phyloP scores from a whole-genome alignment of 441 rosid genomes.

The Corymbia calophylla region DNA sequence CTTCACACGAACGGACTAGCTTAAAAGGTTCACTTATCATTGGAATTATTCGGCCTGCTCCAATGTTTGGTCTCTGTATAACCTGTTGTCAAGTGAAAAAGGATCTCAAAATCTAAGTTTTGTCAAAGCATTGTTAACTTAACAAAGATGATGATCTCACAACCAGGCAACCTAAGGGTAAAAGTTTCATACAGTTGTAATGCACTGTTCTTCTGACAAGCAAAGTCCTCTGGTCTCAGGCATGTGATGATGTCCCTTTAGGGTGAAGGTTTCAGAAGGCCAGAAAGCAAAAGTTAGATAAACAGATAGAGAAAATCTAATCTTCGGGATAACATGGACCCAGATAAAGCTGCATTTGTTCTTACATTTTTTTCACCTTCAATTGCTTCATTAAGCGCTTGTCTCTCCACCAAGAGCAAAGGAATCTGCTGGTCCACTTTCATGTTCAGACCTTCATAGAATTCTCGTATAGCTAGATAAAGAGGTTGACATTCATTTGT shows the following conservation, averaged over 20 bases:
- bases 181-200: background rate
- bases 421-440: background rate
- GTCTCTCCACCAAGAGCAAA: background rate
- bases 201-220: background rate
- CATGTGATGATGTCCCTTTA: constrained; percentile 1
- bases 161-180: background rate
- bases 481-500: background rate
- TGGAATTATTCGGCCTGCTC: background rate
- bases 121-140: background rate
- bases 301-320: background rate
- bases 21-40: background rate
- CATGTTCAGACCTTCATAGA: background rate
- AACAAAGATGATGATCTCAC: background rate
- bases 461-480: background rate
- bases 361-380: background rate
- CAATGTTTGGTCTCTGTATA: background rate
- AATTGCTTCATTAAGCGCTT: background rate
- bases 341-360: background rate
- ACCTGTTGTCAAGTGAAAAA: background rate
- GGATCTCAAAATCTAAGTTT: background rate
- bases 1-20: background rate
- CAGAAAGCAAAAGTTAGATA: background rate
- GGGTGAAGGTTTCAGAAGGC: background rate
- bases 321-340: background rate
- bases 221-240: constrained; percentile 4